Evolutionary conservation across 345 rosid genomes (phyloP), one percentile per base, ranked within the genome.

Genomic region (Reutealis trisperma): DNA sequence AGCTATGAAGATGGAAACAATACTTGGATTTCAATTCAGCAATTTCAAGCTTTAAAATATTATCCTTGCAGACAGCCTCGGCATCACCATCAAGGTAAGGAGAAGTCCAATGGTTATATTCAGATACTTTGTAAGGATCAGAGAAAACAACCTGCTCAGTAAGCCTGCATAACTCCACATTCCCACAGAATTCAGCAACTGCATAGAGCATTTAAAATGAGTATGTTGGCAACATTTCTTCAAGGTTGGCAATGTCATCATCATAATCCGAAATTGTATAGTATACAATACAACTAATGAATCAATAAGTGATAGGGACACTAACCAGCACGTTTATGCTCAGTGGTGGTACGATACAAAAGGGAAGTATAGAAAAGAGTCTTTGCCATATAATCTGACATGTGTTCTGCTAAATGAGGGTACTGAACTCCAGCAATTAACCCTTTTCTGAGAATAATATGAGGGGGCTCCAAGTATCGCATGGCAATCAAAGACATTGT

Each of bases 111-210:
- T 44, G 92, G 72, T 96, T 96, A 79, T 85, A 87, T 57, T 91
- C 70, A 16, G 98, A 92, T 44, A 89, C 81, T 83, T 86, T 91
- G 76, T 96, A 96, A 1, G 97, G 99, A 72, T 96, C 98, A 25
- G 98, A 93, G 78, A 96, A 96, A 82, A 93, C 94, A 74, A 96
- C 97, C 82, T 92, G 97, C 87, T 90, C 99, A 5, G 98, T 96
- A 67, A 90, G 93, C 82, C 99, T 86, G 82, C 97, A 92, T 42
- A 92, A 75, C 90, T 96, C 99, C 88, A 92, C 93, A 68, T 93
- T 96, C 76, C 97, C 97, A 66, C 98, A 96, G 76, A 89, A 93
- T 45, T 95, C 91, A 14, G 98, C 93, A 55, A 95, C 98, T 95
- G 89, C 90, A 88, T n/a, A 79, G 67, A 79, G 75, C 76, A 79